Base-by-base conservation (phyloP, 2,329 filamentous ascomycete species). In the Dactylellina leptospora region DNA sequence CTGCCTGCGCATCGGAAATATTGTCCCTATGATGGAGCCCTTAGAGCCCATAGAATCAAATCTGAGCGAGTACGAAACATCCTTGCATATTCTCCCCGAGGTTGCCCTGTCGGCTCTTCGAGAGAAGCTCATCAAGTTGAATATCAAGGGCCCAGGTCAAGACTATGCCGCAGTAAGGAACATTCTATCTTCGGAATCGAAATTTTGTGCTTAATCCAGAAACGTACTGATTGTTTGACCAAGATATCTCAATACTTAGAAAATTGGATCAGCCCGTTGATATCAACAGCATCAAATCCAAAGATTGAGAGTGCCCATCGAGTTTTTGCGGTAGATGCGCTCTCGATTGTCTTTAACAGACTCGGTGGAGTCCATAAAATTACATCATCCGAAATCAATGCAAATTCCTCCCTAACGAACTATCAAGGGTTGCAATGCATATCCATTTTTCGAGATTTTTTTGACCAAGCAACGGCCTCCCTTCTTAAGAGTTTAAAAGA, bases 401-500 rank as follows among this genome's bases (percentile, higher is more conserved):
- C n/a, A n/a, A n/a, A 22, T 5, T 16, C 1, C 5, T n/a, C 16
- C 4, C 5, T 25, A 2, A 25, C 47, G 5, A 4, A n/a, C 10
- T 11, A 40, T 3, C 54, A 30, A 18, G 50, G 40, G 6, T 25
- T 16, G 13, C 18, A 36, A 33, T 72, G 42, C 50, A 11, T 64
- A 1, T 44, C 45, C 25, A 23, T 60, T 8, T 64, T 72, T 36
- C 44, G 68, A 44, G 68, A 72, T n/a, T 72, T 63, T 38, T 72
- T 60, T 28, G 68, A 72, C 33, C 68, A 60, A 50, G 68, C 59
- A 8, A 42, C 59, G 0, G 50, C 68, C 2, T 36, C 68, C 1
- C 45, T 72, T 10, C 30, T 72, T 6, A 72, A 72, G 27, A 59
- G 68, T 44, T 38, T 72, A 1, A 72, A 72, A 20, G 68, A 72